phyloP scores from a whole-genome alignment of 495 filamentous ascomycete species.

The Hypoxylon subgilvum region DNA sequence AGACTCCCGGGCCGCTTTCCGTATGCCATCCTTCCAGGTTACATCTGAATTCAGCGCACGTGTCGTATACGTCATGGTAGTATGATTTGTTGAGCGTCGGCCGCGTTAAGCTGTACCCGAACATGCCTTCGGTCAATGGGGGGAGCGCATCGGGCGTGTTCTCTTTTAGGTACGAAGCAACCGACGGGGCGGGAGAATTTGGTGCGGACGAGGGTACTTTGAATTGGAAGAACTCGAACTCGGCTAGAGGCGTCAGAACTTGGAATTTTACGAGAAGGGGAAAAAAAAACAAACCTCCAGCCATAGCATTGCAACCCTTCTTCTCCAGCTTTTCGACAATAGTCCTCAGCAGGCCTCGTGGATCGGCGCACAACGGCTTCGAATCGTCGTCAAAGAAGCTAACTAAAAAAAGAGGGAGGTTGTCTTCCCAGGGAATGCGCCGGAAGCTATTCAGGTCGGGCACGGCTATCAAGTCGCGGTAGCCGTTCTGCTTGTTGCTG shows the following conservation, averaged over 20 bases:
- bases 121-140: constrained; percentile 92
- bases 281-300: constrained; percentile 71
- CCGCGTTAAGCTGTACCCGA: constrained; percentile 93
- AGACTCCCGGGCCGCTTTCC: constrained; percentile 93
- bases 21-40: constrained; percentile 97
- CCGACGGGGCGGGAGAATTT: constrained; percentile 61
- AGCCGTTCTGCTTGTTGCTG: constrained; percentile 92
- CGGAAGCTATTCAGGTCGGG: constrained; percentile 82
- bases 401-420: constrained; percentile 91
- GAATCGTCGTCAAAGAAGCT: constrained; percentile 83
- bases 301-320: constrained; percentile 81
- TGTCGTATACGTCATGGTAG: constrained; percentile 88
- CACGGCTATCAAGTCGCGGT: constrained; percentile 84
- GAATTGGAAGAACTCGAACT: constrained; percentile 98
- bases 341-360: constrained; percentile 74
- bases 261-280: too few species aligned
- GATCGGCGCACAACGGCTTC: constrained; percentile 78
- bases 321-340: constrained; percentile 68
- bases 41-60: constrained; percentile 80
- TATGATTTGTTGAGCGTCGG: constrained; percentile 93
- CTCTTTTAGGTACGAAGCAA: constrained; percentile 72
- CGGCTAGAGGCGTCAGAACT: constrained; percentile 72
- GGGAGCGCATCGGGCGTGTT: constrained; percentile 76
- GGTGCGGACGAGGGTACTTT: constrained; percentile 64
- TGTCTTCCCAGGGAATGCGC: constrained; percentile 92